These are phyloP conservation scores for Stephania yunnanensis DNA, from an alignment of 164 flowering plant genomes.

Conservation along the genomic window DNA sequence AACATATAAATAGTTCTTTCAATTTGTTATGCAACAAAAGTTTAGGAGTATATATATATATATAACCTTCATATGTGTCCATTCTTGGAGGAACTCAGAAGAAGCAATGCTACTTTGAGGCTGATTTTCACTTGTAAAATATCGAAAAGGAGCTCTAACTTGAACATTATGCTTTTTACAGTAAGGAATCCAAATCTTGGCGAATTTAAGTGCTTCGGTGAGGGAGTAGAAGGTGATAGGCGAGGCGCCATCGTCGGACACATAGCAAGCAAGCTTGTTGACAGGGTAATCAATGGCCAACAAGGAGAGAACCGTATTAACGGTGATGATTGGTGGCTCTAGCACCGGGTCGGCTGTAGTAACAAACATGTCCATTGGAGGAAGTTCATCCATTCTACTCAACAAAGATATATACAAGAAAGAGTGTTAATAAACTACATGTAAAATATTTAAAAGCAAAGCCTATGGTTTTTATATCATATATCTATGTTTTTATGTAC, in stretches of 20 bases:
- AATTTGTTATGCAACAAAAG: not conserved
- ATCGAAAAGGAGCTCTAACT: conserved; percentile 53
- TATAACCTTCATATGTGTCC: conserved; percentile 36
- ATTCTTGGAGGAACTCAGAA: conserved; percentile 32
- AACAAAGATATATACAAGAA: not conserved
- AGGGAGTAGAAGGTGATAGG: conserved; percentile 53
- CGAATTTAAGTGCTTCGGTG: conserved; percentile 41
- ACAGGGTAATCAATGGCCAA: conserved; percentile 60
- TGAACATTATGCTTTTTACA: conserved; percentile 47
- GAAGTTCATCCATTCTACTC: conserved; percentile 32
- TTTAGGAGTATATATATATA: conserved; percentile 9
- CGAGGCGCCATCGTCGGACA: conserved; percentile 60
- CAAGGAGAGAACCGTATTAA: conserved; percentile 59
- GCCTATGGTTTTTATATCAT: not conserved
- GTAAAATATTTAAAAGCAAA: not conserved
- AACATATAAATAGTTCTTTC: not conserved
- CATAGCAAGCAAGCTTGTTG: conserved; percentile 62
- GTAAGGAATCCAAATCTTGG: conserved; percentile 59
- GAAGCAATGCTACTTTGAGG: conserved; percentile 2
- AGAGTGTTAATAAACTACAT: not conserved
- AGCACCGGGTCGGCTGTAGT: conserved; percentile 60
- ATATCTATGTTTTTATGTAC: conserved; percentile 12
- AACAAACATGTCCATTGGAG: conserved; percentile 61
- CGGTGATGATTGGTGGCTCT: conserved; percentile 55
- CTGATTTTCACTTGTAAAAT: conserved; percentile 23